Conservation (phyloP, 2,329 filamentous ascomycete genomes). For the Ramichloridium luteum region DNA sequence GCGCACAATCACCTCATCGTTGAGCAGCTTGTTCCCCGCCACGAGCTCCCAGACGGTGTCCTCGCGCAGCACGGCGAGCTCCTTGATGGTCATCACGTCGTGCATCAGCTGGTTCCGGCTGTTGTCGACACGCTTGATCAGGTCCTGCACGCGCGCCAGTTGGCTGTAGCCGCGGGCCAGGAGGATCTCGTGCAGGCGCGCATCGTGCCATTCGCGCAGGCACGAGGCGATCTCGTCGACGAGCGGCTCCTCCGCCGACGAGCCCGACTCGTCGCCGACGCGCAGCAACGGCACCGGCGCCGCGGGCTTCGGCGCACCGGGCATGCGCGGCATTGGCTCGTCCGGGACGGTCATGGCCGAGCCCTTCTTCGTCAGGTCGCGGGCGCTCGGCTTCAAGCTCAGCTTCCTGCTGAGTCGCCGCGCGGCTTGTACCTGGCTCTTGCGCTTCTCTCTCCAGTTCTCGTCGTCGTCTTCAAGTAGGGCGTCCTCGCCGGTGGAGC, state of each 20-base stretch:
- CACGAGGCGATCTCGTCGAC: slow-evolving; percentile 98
- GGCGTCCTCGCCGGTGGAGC: slow-evolving; percentile 3
- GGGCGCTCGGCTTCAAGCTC: slow-evolving; percentile 18
- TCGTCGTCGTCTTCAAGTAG: slow-evolving; percentile 33
- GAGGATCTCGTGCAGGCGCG: slow-evolving; percentile 83
- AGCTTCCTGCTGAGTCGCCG: slow-evolving; percentile 20
- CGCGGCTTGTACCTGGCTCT: slow-evolving; percentile 20
- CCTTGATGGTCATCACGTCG: slow-evolving; percentile 78
- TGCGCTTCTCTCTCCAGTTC: slow-evolving; percentile 15
- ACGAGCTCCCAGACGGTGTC: slow-evolving; percentile 94
- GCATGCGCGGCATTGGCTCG: slow-evolving; percentile 42
- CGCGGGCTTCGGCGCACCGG: slow-evolving; percentile 60
- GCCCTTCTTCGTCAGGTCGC: slow-evolving; percentile 14
- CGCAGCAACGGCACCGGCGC: slow-evolving; percentile 96
- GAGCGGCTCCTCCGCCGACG: slow-evolving; percentile 74
- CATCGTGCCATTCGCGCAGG: slow-evolving; percentile 94
- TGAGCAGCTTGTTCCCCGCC: slow-evolving; percentile 84
- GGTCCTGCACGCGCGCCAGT: slow-evolving; percentile 66
- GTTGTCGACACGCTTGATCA: slow-evolving; percentile 74
- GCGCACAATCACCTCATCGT: slow-evolving; percentile 86
- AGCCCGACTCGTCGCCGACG: slow-evolving; percentile 92
- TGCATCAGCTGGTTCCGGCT: slow-evolving; percentile 83
- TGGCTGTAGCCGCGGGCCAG: slow-evolving; percentile 69
- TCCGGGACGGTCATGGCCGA: slow-evolving; percentile 11
- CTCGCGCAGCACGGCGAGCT: slow-evolving; percentile 69